Base-by-base conservation (phyloP, 129 eudicot genomes). In the Saussurea involucrata region DNA sequence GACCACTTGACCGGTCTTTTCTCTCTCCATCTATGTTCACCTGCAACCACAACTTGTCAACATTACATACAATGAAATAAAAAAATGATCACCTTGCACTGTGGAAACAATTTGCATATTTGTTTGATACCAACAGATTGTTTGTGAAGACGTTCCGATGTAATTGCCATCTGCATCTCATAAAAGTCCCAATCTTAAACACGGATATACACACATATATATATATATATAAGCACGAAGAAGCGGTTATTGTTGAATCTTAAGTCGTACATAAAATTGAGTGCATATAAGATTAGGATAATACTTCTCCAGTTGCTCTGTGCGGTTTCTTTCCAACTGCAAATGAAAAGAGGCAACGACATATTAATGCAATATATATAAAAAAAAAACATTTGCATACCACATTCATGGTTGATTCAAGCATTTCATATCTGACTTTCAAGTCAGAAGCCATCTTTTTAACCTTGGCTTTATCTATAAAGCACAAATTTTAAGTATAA, bases 61-160 rank as follows among this genome's bases (percentile, higher is more conserved):
- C n/a, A n/a, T n/a, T n/a, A n/a, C n/a, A n/a, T n/a, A n/a, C n/a
- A n/a, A n/a, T n/a, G n/a, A n/a, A 63, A 61, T 60, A n/a, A n/a
- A 9, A 4, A 72, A 63, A 29, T 61, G 17, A 66, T 64, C 84
- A 92, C 99, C 90, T 88, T 92, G 58, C 95, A 92, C 24, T 87
- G 98, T 49, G 97, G 99, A 71, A 95, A 95, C 72, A 95, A 83
- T 83, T 95, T 92, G 95, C 99, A 95, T 74, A 95, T 95, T 68
- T 95, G 99, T 87, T 90, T 95, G 46, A 95, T 76, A 27, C 92
- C 83, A 66, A 89, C 90, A 12, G 98, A 89, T 80, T 95, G 98
- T 76, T 88, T 95, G 83, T 89, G 97, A 69, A 95, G 92, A 42
- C 94, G 90, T 73, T 92, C 99, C 46, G 94, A 86, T 73, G n/a